A percentile compares a stretch with the other conserved stretches of the same genome.
Evolutionary conservation across 805 yeast genomes (phyloP).

Genomic region (Spathaspora hagerdaliae): DNA sequence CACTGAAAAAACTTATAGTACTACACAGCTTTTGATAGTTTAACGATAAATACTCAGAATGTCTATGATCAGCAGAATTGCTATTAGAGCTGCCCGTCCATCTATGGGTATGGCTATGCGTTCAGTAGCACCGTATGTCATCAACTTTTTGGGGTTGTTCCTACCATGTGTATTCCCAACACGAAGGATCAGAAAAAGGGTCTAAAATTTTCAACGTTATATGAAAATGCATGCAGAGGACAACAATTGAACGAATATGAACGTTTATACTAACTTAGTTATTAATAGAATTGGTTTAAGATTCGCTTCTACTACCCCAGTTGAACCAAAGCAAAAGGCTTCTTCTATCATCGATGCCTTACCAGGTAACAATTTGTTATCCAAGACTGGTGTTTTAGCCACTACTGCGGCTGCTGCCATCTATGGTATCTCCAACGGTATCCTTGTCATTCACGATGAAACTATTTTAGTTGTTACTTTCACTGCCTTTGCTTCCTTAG

Average conservation of each 20-base stretch:
- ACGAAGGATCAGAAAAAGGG: too few species aligned
- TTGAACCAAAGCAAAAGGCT: conserved; percentile 90
- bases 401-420: conserved; percentile 92
- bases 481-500: conserved; percentile 66
- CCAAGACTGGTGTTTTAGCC: conserved; percentile 94
- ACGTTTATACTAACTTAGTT: conserved; percentile 24
- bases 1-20: conserved; percentile 1
- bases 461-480: conserved; percentile 80
- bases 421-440: conserved; percentile 90
- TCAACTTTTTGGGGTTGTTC: too few species aligned
- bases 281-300: conserved; percentile 54
- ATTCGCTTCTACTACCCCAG: conserved; percentile 60
- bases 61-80: conserved; percentile 43
- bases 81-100: conserved; percentile 41
- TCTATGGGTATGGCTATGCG: conserved; percentile 36
- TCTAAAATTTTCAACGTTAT: too few species aligned
- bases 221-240: too few species aligned
- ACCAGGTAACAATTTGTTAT: conserved; percentile 83
- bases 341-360: conserved; percentile 82
- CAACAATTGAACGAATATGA: too few species aligned
- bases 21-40: conserved; percentile 1
- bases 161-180: neutral
- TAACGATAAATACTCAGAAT: conserved; percentile 10
- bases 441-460: conserved; percentile 93
- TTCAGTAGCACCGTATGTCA: conserved; percentile 39